Evolutionary conservation across 805 yeast species (phyloP).

Genomic region (Kluyveromyces nonfermentans): DNA sequence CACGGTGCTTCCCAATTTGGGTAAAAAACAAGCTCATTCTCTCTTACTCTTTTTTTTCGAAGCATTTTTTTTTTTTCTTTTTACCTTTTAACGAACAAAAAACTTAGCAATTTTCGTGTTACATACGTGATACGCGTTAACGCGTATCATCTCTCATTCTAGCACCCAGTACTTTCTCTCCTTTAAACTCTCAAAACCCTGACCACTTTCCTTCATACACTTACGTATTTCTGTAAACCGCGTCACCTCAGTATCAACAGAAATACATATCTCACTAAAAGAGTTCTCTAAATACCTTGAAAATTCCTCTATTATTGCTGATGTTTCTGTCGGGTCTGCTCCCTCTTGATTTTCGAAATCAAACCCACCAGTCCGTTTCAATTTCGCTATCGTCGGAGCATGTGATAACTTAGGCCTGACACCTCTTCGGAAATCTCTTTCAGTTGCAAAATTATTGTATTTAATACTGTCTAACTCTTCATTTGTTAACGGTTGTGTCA

Average conservation of each 20-base stretch:
- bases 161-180: not conserved
- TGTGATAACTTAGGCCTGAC: not conserved
- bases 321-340: not conserved
- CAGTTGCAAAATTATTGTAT: conserved; percentile 1
- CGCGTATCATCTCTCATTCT: not conserved
- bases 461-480: conserved; percentile 1
- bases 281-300: not conserved
- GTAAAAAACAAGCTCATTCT: not conserved
- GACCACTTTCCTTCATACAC: not conserved
- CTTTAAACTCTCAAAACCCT: not conserved
- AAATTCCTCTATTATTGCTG: conserved; percentile 1
- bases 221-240: not conserved
- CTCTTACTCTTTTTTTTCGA: not conserved
- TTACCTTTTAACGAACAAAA: not conserved
- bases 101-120: not conserved
- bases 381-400: not conserved
- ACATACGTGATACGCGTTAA: not conserved
- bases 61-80: not conserved
- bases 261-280: not conserved
- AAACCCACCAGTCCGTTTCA: not conserved
- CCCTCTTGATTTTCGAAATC: not conserved
- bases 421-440: not conserved
- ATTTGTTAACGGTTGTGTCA: not conserved
- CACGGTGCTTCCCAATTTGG: not conserved
- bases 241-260: not conserved